Base-by-base conservation (phyloP, 2,329 filamentous ascomycete genomes). In the Arthrobotrys musiformis region DNA sequence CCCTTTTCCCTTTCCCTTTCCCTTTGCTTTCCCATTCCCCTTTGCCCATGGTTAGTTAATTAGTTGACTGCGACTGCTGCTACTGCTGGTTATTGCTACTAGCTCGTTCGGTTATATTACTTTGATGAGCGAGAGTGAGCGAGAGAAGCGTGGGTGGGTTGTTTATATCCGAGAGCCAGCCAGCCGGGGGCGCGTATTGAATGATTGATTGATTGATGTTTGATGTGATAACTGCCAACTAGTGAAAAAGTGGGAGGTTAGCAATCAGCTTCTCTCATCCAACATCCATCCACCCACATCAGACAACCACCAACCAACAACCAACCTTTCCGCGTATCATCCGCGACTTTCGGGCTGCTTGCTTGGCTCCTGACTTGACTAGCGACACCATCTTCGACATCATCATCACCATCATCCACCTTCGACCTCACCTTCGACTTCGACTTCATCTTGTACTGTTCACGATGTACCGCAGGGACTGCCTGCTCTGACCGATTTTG, bases 111-210 rank as follows among this genome's bases (percentile, higher is more conserved):
- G n/a, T 22, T 37, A 60, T 58, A 40, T 60, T 60, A 60, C 13
- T 40, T 33, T 33, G 30, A 33, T 33, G 6, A 17, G 17, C 33
- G 30, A 30, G 7, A 13, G 33, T 30, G 13, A 30, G 9, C 2
- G 26, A 33, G n/a, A n/a, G n/a, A n/a, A n/a, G 48, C 26, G 60
- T 24, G 40, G 48, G 35, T 44, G 68, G 54, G 68, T 42, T 72
- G 58, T 70, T 70, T 70, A 50, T 48, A 70, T 70, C 56, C 56
- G 56, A 68, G 30, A 19, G 42, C 61, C 33, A 48, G 52, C 58
- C 35, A n/a, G n/a, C n/a, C n/a, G n/a, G 40, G 42, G 62, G 70
- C 70, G 70, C 70, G 70, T 74, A 62, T 37, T 56, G 2, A 42
- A 17, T 37, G 26, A 24, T 8, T 42, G 40, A 42, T n/a, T n/a